Percentiles rank a stretch among this genome's conserved stretches.
phyloP scores from a whole-genome alignment of 257 asterid species.

The Scutellaria barbata region DNA sequence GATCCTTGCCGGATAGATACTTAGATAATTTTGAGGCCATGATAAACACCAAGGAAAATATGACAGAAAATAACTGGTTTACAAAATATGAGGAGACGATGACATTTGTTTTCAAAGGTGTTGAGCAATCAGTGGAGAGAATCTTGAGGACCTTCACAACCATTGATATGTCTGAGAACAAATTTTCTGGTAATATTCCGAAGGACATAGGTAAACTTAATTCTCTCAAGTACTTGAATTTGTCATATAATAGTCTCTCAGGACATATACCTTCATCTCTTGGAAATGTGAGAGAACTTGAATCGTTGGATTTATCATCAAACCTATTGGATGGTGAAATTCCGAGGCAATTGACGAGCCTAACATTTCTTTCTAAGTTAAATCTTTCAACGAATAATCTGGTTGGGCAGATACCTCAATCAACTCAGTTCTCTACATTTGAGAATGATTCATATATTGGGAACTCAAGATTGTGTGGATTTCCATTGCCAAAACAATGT shows the following conservation, averaged over 20 bases:
- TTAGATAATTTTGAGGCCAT: conserved; percentile 25
- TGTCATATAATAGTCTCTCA: background rate
- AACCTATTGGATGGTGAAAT: too few relatives aligned
- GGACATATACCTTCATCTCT: conserved; percentile 6
- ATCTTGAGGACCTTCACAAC: conserved; percentile 1
- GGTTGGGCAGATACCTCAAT: conserved; percentile 18
- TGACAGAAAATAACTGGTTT: background rate
- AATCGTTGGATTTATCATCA: too few relatives aligned
- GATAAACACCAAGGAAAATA: conserved; percentile 14
- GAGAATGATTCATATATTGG: conserved; percentile 24
- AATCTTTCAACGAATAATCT: conserved; percentile 25
- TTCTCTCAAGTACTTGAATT: conserved; percentile 11
- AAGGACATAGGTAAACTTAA: background rate
- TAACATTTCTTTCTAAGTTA: conserved; percentile 10
- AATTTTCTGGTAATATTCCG: conserved; percentile 27
- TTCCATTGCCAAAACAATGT: conserved; percentile 25
- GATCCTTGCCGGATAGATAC: background rate
- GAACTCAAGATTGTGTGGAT: conserved; percentile 27
- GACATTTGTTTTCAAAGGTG: background rate
- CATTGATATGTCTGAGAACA: conserved; percentile 33
- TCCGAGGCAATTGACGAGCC: background rate
- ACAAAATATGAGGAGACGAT: background rate
- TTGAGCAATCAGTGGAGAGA: background rate
- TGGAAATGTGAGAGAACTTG: too few relatives aligned
- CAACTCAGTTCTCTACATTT: conserved; percentile 24